Evolutionary conservation across 495 filamentous ascomycete genomes (phyloP), one percentile per base, ranked within the genome.

Genomic region (Lasiosphaeria miniovina): DNA sequence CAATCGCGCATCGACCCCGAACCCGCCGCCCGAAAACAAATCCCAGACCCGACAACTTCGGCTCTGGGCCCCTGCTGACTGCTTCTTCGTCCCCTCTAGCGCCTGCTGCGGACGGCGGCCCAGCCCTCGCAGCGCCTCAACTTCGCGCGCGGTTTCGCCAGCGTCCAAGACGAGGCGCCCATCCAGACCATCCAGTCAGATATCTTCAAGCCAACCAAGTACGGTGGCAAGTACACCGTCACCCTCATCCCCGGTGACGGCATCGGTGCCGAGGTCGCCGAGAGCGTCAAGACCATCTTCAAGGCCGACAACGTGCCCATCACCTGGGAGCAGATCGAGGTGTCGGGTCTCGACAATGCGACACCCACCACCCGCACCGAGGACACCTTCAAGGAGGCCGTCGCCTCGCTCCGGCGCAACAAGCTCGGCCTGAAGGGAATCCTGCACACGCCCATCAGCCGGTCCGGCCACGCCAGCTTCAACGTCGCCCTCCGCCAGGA

Each of bases 291-390:
- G 84, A 94, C 92, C 51, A 89, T 98, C 74, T 98, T 97, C 86
- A 98, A 97, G 85, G 92, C 92, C 70, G 93, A 98, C 81, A 98
- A 96, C 73, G 95, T 98, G 49, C 94, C 94, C 64, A 88, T 98
- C 59, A 91, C 95, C 73, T 98, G 94, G 94, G 94, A 98, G 75
- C 95, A 98, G 78, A 85, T 98, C 61, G 93, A 98, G 70, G 92
- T 96, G 24, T 93, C 90, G 40, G 94, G 94, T 76, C 84, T 98
- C 36, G 71, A 75, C 54, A 74, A 74, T 41, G 90, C 92, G 70
- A 86, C 87, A 35, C 90, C 93, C 58, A 82, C 87, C 71, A 90
- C 90, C 74, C 88, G 95, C 75, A 90, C 91, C 35, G 95, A 96
- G 77, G 90, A 93, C 69, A 87, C 96, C 56, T 97, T 98, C 84